Evolutionary conservation across 2,329 filamentous ascomycete species (phyloP), one percentile per base, ranked within the genome.

Genomic region (Paraconiothyrium sp.): DNA sequence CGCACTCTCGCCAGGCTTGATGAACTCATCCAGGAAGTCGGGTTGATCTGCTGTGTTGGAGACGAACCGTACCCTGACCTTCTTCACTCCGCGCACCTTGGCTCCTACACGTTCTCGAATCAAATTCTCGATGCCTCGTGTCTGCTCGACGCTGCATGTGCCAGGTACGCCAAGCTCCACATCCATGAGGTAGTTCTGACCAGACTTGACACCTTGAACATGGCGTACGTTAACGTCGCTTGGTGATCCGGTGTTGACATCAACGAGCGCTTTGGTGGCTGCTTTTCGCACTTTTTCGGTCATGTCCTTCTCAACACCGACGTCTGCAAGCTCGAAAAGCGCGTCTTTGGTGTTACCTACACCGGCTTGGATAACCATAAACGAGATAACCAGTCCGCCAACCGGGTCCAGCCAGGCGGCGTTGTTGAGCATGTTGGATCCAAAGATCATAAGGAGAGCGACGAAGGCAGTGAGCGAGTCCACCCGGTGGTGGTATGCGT

Each of bases 381-480:
- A 83, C 14, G 94, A 97, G 71, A 99, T 98, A 61, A 97, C 82
- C 4, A 99, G 85, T 10, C 95, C 94, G 58, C 95, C 95, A 34
- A 98, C 91, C 10, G 95, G 94, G 78, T 99, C 95, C 54, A 98
- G 85, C 94, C 95, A 98, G 34, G 91, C 88, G 57, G 94, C 94
- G 72, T 94, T 90, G 59, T 90, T 86, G 67, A 97, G 85, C 56
- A 96, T 84, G 78, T 98, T 97, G 51, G 94, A 93, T 48, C 93
- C 94, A 20, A 93, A 88, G 72, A 99, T 97, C 27, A 92, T 94
- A 60, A 91, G 85, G 34, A 98, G 86, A 1, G 95, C 96, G 59
- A 98, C 95, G 71, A 98, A 92, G 67, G 94, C 94, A 1, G 95
- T 99, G 59, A 97, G 86, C 61, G 93, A 97, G 80, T 99, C 95